phyloP scores from a whole-genome alignment of 371 early-diverging fungal species.

The Umbelopsis sp. region DNA sequence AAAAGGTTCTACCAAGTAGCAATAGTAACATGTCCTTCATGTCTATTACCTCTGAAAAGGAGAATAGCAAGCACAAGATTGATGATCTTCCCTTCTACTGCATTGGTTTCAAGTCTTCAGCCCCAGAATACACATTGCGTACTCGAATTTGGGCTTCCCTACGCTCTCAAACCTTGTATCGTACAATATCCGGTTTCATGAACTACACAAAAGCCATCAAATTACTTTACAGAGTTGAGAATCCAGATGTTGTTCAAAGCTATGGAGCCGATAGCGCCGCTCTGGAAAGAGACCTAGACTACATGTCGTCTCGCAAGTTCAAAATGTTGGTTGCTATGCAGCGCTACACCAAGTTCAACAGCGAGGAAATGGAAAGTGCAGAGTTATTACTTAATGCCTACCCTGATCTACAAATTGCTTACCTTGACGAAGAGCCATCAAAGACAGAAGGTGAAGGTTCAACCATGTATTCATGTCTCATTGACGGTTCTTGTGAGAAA shows the following conservation, averaged over 20 bases:
- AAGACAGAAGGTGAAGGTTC: slow-evolving; percentile 51
- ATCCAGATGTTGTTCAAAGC: slow-evolving; percentile 70
- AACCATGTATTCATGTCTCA: slow-evolving; percentile 70
- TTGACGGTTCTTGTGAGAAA: slow-evolving; percentile 75
- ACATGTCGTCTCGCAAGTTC: slow-evolving; percentile 77
- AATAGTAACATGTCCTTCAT: slow-evolving; percentile 24
- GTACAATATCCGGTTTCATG: slow-evolving; percentile 91
- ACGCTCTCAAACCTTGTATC: slow-evolving; percentile 86
- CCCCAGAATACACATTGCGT: slow-evolving; percentile 82
- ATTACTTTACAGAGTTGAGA: slow-evolving; percentile 82
- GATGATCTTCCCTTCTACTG: slow-evolving; percentile 85
- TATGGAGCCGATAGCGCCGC: slow-evolving; percentile 66
- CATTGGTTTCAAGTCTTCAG: slow-evolving; percentile 82
- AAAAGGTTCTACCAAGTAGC: slow-evolving; percentile 43
- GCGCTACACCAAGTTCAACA: slow-evolving; percentile 76
- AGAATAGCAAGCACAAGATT: slow-evolving; percentile 56
- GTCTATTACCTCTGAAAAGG: slow-evolving; percentile 39
- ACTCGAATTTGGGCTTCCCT: slow-evolving; percentile 92
- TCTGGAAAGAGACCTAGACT: slow-evolving; percentile 72
- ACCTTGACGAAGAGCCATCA: slow-evolving; percentile 71
- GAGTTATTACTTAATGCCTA: slow-evolving; percentile 80
- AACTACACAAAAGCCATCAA: slow-evolving; percentile 87
- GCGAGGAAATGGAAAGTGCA: slow-evolving; percentile 77
- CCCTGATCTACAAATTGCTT: slow-evolving; percentile 83
- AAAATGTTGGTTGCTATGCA: slow-evolving; percentile 91